Evolutionary conservation across 2,329 filamentous ascomycete species (phyloP).

Genomic region (Aurifilum marmelostoma): DNA sequence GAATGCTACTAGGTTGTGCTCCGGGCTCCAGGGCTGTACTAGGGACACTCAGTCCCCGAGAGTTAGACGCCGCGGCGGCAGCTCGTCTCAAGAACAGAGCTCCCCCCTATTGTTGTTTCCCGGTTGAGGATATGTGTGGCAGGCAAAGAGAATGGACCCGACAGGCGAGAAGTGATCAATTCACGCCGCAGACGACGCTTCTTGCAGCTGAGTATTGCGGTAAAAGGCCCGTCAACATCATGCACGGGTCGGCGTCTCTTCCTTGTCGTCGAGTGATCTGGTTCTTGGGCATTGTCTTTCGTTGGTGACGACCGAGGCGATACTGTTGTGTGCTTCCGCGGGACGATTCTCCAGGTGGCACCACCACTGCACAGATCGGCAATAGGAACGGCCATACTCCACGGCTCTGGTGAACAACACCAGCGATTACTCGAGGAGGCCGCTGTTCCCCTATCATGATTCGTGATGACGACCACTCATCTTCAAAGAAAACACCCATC

Average conservation of each 20-base stretch:
- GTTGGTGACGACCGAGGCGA: not conserved
- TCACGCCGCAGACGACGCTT: slow-evolving; percentile 67
- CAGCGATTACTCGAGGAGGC: slow-evolving; percentile 1
- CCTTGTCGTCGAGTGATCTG: not conserved
- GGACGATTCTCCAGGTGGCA: not conserved
- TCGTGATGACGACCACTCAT: slow-evolving; percentile 2
- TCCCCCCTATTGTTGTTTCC: slow-evolving; percentile 53
- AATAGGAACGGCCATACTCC: slow-evolving; percentile 5
- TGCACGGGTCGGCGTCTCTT: slow-evolving; percentile 58
- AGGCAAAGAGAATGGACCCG: slow-evolving; percentile 69
- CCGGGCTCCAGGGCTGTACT: slow-evolving; percentile 23
- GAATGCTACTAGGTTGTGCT: slow-evolving; percentile 13
- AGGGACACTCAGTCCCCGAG: slow-evolving; percentile 28
- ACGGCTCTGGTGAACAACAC: not conserved
- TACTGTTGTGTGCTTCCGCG: not conserved
- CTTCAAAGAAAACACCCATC: not conserved
- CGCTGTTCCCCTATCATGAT: slow-evolving; percentile 6
- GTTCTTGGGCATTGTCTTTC: not conserved
- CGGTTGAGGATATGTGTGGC: slow-evolving; percentile 71
- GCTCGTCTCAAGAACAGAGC: slow-evolving; percentile 54
- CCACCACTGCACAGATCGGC: not conserved
- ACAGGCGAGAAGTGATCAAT: slow-evolving; percentile 72
- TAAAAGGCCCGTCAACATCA: slow-evolving; percentile 63
- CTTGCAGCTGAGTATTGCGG: slow-evolving; percentile 58
- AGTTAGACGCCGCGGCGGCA: slow-evolving; percentile 43